Evolutionary conservation across 2,329 filamentous ascomycete species (phyloP).

Genomic region (Pestalotiopsis sp.): DNA sequence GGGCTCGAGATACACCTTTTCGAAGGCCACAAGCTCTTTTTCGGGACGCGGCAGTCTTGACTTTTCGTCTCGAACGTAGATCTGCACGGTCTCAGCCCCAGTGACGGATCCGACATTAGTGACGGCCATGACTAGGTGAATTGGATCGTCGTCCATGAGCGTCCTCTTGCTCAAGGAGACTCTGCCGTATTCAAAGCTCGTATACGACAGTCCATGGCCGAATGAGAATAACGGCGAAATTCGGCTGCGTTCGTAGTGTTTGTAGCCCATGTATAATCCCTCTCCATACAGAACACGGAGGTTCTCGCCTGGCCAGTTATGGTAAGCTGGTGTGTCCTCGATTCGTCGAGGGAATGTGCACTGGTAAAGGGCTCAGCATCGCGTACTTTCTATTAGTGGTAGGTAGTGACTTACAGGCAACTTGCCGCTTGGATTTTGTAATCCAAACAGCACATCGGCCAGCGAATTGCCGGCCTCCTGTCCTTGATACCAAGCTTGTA

Average conservation of each 20-base stretch:
- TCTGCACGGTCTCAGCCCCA: conserved; percentile 68
- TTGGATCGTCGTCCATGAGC: conserved; percentile 39
- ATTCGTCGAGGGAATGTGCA: conserved; percentile 67
- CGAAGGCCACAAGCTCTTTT: conserved; percentile 73
- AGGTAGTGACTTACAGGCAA: conserved; percentile 52
- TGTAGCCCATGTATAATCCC: conserved; percentile 73
- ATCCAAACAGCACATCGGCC: conserved; percentile 67
- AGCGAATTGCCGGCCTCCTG: conserved; percentile 71
- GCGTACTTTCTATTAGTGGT: not conserved
- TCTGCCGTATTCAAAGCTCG: conserved; percentile 65
- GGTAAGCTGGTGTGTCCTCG: conserved; percentile 70
- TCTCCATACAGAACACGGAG: conserved; percentile 71
- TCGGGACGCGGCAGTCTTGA: conserved; percentile 66
- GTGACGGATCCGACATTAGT: conserved; percentile 58
- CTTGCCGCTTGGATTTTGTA: conserved; percentile 68
- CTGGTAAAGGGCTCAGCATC: conserved; percentile 31
- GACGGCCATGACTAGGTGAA: conserved; percentile 50
- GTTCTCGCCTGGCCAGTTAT: conserved; percentile 76
- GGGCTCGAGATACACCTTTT: conserved; percentile 62
- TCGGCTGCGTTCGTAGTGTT: conserved; percentile 67
- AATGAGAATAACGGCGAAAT: conserved; percentile 70
- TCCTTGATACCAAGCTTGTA: conserved; percentile 74
- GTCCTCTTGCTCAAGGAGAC: conserved; percentile 50
- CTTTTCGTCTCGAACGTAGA: conserved; percentile 67
- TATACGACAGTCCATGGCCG: conserved; percentile 76